Evolutionary conservation across 768 basidiomycete genomes (phyloP).

Genomic region (Tulasnella sp.): DNA sequence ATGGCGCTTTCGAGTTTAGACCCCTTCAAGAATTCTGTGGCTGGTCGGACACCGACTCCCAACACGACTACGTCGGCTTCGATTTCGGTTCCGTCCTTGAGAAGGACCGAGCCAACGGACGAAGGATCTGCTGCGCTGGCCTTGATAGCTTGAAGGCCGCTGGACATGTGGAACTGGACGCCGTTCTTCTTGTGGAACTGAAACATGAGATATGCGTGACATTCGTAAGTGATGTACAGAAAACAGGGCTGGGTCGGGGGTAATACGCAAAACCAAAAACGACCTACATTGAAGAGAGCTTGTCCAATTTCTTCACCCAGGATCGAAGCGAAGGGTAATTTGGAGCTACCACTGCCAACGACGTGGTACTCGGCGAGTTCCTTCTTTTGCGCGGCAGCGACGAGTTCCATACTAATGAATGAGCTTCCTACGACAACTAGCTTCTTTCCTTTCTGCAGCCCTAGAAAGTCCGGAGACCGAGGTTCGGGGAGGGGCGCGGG

Average conservation of each 20-base stretch:
- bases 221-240: too few species aligned
- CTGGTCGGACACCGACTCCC: conserved; percentile 82
- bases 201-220: too few species aligned
- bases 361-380: conserved; percentile 79
- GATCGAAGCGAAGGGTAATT: conserved; percentile 73
- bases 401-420: conserved; percentile 93
- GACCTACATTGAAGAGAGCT: conserved; percentile 66
- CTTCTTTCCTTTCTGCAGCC: conserved; percentile 65
- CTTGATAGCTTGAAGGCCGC: conserved; percentile 62
- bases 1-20: conserved; percentile 52
- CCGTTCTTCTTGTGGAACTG: conserved; percentile 79
- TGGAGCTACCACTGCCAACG: conserved; percentile 81
- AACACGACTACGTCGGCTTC: conserved; percentile 75
- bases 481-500: not conserved
- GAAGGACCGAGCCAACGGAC: conserved; percentile 59
- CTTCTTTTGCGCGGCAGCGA: conserved; percentile 64
- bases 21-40: conserved; percentile 72
- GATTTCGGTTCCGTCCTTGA: conserved; percentile 57
- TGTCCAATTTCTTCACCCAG: conserved; percentile 76
- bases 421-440: conserved; percentile 82
- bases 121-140: conserved; percentile 50
- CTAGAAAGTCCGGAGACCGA: conserved; percentile 36
- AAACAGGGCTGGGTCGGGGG: too few species aligned
- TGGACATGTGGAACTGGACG: conserved; percentile 77
- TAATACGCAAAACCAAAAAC: too few species aligned